These are phyloP conservation scores for Mollisia scopiformis DNA, from an alignment of 2,329 filamentous ascomycete species.

Conservation along the genomic window DNA sequence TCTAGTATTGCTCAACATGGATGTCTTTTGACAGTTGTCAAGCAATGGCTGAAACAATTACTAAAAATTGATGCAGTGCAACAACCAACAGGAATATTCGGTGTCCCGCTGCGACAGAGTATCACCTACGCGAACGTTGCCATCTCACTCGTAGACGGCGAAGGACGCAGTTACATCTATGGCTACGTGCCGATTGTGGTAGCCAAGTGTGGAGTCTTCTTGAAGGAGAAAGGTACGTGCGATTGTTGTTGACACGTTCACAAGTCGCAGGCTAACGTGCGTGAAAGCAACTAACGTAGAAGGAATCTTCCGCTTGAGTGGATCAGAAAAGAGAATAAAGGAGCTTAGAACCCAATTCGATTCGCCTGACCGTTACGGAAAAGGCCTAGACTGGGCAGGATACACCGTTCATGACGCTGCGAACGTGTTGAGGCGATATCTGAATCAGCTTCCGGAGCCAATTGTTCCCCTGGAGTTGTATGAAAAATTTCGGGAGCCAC, in stretches of 20 bases:
- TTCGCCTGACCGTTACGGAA: slow-evolving; percentile 93
- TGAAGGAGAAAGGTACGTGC: slow-evolving; percentile 92
- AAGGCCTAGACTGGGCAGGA: slow-evolving; percentile 94
- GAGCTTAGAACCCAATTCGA: slow-evolving; percentile 91
- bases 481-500: slow-evolving; percentile 83
- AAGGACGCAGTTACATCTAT: slow-evolving; percentile 95
- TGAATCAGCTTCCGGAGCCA: slow-evolving; percentile 94
- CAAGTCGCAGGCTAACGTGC: slow-evolving; percentile 1
- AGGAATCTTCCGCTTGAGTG: slow-evolving; percentile 94
- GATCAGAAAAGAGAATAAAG: slow-evolving; percentile 97
- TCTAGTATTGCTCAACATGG: too few relatives aligned
- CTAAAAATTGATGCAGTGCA: slow-evolving; percentile 24
- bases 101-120: slow-evolving; percentile 88
- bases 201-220: slow-evolving; percentile 93
- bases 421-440: slow-evolving; percentile 91
- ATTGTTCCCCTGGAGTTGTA: slow-evolving; percentile 96
- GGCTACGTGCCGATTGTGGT: slow-evolving; percentile 98
- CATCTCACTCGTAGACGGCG: slow-evolving; percentile 91
- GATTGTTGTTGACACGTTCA: slow-evolving; percentile 8
- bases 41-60: not conserved
- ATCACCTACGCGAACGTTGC: slow-evolving; percentile 98
- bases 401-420: slow-evolving; percentile 98
- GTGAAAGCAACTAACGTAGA: slow-evolving; percentile 83
- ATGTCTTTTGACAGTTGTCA: not conserved
- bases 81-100: slow-evolving; percentile 79